phyloP scores from a whole-genome alignment of 257 asterid genomes.

The Lycium barbarum region DNA sequence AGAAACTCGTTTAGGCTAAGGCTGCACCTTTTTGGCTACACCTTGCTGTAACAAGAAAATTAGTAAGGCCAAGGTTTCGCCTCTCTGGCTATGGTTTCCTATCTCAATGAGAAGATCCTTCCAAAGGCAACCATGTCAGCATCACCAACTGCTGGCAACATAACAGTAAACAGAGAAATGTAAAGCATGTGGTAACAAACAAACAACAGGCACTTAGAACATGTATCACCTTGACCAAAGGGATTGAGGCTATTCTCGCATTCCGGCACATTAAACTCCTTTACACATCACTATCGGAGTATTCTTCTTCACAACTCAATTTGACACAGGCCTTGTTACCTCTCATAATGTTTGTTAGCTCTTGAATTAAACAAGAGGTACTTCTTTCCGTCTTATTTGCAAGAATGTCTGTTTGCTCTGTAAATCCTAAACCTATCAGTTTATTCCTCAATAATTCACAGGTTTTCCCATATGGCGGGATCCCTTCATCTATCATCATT shows the following conservation, averaged over 20 bases:
- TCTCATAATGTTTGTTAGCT: slow-evolving; percentile 59
- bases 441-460: slow-evolving; percentile 74
- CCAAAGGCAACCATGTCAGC: neutral
- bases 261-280: neutral
- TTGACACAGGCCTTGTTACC: slow-evolving; percentile 47
- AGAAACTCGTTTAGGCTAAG: neutral
- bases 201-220: neutral
- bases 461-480: slow-evolving; percentile 69
- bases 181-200: neutral
- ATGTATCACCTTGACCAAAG: neutral
- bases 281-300: slow-evolving; percentile 46
- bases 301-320: slow-evolving; percentile 46
- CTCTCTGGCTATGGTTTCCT: neutral
- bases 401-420: slow-evolving; percentile 64
- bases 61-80: neutral
- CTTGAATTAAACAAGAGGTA: slow-evolving; percentile 64
- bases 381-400: slow-evolving; percentile 87
- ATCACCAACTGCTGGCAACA: neutral
- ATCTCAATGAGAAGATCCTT: neutral
- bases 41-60: neutral
- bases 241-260: neutral
- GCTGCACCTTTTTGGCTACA: neutral
- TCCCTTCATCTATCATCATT: slow-evolving; percentile 88
- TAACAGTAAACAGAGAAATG: neutral
- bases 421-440: slow-evolving; percentile 64